A percentile compares a stretch with the other conserved stretches of the same genome.
Evolutionary conservation across 257 asterid species (phyloP).

Genomic region (Henckelia pumila): DNA sequence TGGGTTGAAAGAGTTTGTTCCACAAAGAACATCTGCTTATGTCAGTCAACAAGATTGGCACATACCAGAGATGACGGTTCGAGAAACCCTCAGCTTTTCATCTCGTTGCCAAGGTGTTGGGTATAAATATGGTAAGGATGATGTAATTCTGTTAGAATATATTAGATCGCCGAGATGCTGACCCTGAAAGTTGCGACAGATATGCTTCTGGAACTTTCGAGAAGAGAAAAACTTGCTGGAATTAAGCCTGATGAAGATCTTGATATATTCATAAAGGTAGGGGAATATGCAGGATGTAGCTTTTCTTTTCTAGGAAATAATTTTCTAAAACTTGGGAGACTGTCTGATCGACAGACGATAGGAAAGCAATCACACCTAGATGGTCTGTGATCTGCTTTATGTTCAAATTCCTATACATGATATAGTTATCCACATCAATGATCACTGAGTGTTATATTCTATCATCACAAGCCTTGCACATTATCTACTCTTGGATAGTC

Average conservation of each 20-base stretch:
- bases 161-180: slow-evolving; percentile 32
- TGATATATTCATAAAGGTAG: slow-evolving; percentile 88
- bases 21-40: slow-evolving; percentile 84
- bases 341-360: slow-evolving; percentile 13
- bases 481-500: neutral
- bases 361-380: neutral
- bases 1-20: slow-evolving; percentile 78
- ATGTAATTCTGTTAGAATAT: slow-evolving; percentile 19
- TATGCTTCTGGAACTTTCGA: slow-evolving; percentile 89
- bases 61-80: slow-evolving; percentile 88
- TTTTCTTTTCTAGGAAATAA: neutral
- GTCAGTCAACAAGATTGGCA: slow-evolving; percentile 92
- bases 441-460: neutral
- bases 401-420: neutral
- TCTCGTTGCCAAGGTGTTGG: slow-evolving; percentile 95
- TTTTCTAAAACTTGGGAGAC: neutral
- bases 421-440: neutral
- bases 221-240: slow-evolving; percentile 86
- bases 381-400: slow-evolving; percentile 9
- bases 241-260: slow-evolving; percentile 94
- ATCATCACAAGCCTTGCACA: neutral
- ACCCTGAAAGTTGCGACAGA: slow-evolving; percentile 48
- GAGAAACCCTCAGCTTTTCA: slow-evolving; percentile 86
- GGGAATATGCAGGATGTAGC: slow-evolving; percentile 5
- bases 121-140: slow-evolving; percentile 69